Evolutionary conservation across 2,329 filamentous ascomycete species (phyloP).

Genomic region (Cytospora paraplurivora): DNA sequence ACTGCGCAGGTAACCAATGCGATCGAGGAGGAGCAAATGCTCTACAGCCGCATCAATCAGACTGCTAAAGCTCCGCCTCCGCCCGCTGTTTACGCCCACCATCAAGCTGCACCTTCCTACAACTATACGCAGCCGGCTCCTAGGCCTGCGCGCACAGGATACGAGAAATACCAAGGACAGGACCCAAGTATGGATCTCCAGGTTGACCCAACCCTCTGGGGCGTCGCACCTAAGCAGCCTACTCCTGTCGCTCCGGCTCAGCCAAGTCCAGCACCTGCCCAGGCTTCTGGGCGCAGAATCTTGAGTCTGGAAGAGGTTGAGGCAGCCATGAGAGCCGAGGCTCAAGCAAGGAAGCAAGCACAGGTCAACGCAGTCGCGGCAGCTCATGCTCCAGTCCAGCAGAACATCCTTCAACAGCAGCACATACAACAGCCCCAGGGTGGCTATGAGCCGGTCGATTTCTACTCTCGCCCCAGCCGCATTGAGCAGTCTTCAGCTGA

Average conservation of each 20-base stretch:
- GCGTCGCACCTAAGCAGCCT: constrained; percentile 62
- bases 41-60: constrained; percentile 76
- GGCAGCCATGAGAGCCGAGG: constrained; percentile 72
- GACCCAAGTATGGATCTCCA: constrained; percentile 87
- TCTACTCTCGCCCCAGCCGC: constrained; percentile 24
- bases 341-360: constrained; percentile 60
- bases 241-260: constrained; percentile 39
- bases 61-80: constrained; percentile 46
- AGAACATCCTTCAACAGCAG: constrained; percentile 36
- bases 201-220: constrained; percentile 93
- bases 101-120: constrained; percentile 39
- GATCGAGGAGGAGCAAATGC: constrained; percentile 87
- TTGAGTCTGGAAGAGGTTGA: constrained; percentile 98
- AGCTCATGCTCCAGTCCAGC: constrained; percentile 35
- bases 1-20: constrained; percentile 85
- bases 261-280: constrained; percentile 36
- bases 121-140: constrained; percentile 45
- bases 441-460: constrained; percentile 22
- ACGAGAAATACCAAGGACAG: constrained; percentile 86
- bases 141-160: constrained; percentile 75
- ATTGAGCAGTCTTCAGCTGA: constrained; percentile 33
- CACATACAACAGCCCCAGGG: constrained; percentile 30
- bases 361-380: constrained; percentile 38
- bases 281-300: constrained; percentile 66
- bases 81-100: constrained; percentile 35